Evolutionary conservation across 2,329 filamentous ascomycete genomes (phyloP), one percentile per base, ranked within the genome.

Genomic region (Colletotrichum sojae): DNA sequence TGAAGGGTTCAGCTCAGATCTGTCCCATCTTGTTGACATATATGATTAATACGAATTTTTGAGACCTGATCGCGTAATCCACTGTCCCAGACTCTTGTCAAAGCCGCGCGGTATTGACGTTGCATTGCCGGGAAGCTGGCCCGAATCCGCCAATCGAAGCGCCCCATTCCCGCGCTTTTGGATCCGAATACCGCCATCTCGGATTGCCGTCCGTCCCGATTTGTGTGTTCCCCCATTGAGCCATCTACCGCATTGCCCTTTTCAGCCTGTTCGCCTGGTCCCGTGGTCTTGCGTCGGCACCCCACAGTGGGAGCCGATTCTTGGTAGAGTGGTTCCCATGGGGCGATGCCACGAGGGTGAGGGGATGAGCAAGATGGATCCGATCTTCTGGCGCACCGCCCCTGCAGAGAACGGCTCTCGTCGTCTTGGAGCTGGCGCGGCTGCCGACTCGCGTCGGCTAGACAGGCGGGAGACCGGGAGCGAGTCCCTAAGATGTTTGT

Each of bases 141-240:
- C 46, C n/a, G 48, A 27, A 54, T 67, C 67, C 67, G 63, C 67
- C 67, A 69, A 69, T 69, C 6, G 22, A 61, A 20, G n/a, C 15
- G 4, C n/a, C 4, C 15, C 51, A 69, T 66, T 61, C 62, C 67
- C 62, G 67, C 62, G 18, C 25, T 5, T 16, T 43, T 46, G 22
- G 18, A 22, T 2, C 6, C 18, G 5, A 22, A 18, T 4, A 4
- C 25, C 31, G 2, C n/a, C 22, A 46, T 15, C 39, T 13, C 22
- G 5, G 20, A 9, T 39, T 25, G 13, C 45, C 52, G 36, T 13
- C n/a, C 16, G 25, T 49, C 51, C 43, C 18, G 16, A 56, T 60
- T 45, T 45, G 52, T 56, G 20, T 46, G 13, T 67, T 67, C 25
- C 63, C 18, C 55, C 48, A 68, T 56, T 56, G 43, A 40, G 67